phyloP scores from a whole-genome alignment of 306 rosid genomes.

The Medicago lupulina region DNA sequence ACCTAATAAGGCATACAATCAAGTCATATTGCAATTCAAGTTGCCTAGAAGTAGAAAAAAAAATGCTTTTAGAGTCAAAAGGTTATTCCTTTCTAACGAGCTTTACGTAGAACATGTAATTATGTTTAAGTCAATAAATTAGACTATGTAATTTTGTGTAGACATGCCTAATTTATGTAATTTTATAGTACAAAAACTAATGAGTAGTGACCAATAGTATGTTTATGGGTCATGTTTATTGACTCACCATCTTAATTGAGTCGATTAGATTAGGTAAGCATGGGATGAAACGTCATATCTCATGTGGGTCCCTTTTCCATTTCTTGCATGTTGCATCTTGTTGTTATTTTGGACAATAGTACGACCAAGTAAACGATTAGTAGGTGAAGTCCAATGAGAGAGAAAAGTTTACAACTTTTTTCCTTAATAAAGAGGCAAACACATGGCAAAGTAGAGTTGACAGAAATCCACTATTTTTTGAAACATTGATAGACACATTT shows the following conservation, averaged over 20 bases:
- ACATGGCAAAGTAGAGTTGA: not conserved
- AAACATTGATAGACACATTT: not conserved
- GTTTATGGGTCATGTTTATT: too few relatives aligned
- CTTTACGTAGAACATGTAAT: not conserved
- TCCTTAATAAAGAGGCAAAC: not conserved
- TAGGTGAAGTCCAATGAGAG: conserved; percentile 16
- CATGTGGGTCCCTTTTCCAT: not conserved
- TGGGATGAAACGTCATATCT: not conserved
- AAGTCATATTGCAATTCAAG: not conserved
- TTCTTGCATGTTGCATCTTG: not conserved
- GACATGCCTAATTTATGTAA: not conserved
- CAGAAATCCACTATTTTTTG: not conserved
- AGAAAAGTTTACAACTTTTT: not conserved
- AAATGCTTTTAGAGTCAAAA: not conserved
- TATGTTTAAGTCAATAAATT: not conserved
- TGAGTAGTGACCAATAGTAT: too few relatives aligned
- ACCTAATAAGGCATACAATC: not conserved
- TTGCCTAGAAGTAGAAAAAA: not conserved
- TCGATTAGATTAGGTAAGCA: not conserved
- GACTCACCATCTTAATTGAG: not conserved
- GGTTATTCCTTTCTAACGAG: not conserved
- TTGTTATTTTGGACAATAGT: conserved; percentile 1
- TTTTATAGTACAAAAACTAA: not conserved
- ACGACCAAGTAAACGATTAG: not conserved
- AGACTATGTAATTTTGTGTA: not conserved